Evolutionary conservation across 2,329 filamentous ascomycete genomes (phyloP), one percentile per base, ranked within the genome.

Genomic region (Tothia fuscella): DNA sequence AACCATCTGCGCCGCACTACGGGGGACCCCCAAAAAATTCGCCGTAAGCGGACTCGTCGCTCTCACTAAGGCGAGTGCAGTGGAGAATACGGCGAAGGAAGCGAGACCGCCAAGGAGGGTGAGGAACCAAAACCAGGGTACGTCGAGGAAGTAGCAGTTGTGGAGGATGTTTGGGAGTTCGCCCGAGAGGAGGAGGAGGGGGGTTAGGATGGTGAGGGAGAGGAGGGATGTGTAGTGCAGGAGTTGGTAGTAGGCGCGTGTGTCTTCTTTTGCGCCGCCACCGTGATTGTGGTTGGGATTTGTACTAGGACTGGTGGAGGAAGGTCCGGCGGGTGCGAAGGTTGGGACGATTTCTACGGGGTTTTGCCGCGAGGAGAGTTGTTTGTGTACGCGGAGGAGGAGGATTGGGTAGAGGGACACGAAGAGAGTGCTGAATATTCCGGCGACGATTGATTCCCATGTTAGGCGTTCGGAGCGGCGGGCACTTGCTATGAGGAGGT

Each of bases 121-220:
- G 61, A 72, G 66, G 31, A 72, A 55, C 70, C 70, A 73, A 56
- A 72, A 71, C 52, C 68, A 74, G 2, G 68, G 67, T 1, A 72
- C 66, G 44, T 73, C 70, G 9, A 73, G 60, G 53, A 71, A 67
- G 41, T 71, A 71, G 42, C 70, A 70, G 46, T 72, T 72, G 14
- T 65, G 62, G 40, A 59, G 58, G 25, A 74, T 70, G 42, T 67
- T 60, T 4, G 54, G 51, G 2, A 70, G 49, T 40, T 72, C 70
- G 24, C 70, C 70, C 2, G 65, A 68, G 14, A 73, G 46, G 20
- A 72, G 50, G 16, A 70, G 61, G 32, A 72, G 60, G 1, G 70
- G 70, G 1, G 65, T 59, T 30, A 72, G 61, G 2, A 72, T 52
- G 22, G 67, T 47, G 31, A 73, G 61, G 3, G 67, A 66, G 20